These are phyloP conservation scores for Fragaria vesca DNA, from an alignment of 306 rosid species.

Conservation along the genomic window DNA sequence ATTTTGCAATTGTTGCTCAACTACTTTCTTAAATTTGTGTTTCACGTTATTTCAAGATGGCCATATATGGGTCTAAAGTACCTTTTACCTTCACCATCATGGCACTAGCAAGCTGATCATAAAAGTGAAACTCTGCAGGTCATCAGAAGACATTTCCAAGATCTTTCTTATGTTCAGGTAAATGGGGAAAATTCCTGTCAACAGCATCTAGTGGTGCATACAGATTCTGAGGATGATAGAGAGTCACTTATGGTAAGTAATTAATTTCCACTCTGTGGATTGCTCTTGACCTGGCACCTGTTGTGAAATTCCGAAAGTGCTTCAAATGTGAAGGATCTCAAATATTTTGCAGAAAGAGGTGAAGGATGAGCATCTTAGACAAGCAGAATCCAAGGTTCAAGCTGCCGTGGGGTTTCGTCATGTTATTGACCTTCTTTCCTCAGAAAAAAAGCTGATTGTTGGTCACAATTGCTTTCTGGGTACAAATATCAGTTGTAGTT, in stretches of 20 bases:
- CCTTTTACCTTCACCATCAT: background rate
- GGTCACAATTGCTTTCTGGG: slow-evolving; percentile 95
- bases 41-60: background rate
- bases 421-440: slow-evolving; percentile 86
- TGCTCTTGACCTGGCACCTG: background rate
- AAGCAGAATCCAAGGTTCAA: slow-evolving; percentile 57
- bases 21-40: background rate
- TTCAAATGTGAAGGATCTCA: slow-evolving; percentile 1
- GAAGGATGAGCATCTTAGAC: slow-evolving; percentile 49
- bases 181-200: slow-evolving; percentile 45
- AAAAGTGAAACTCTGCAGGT: slow-evolving; percentile 58
- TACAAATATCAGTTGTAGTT: slow-evolving; percentile 28
- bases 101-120: slow-evolving; percentile 22
- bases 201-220: slow-evolving; percentile 58
- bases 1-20: background rate
- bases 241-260: slow-evolving; percentile 65
- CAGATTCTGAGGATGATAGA: slow-evolving; percentile 67
- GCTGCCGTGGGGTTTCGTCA: slow-evolving; percentile 90
- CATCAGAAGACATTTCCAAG: slow-evolving; percentile 59
- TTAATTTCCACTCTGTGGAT: slow-evolving; percentile 7
- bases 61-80: background rate
- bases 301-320: background rate
- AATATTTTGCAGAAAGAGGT: slow-evolving; percentile 58
- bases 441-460: slow-evolving; percentile 74
- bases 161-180: slow-evolving; percentile 56